These are phyloP conservation scores for Auriscalpium orientale DNA, from an alignment of 768 basidiomycete genomes.

Conservation along the genomic window DNA sequence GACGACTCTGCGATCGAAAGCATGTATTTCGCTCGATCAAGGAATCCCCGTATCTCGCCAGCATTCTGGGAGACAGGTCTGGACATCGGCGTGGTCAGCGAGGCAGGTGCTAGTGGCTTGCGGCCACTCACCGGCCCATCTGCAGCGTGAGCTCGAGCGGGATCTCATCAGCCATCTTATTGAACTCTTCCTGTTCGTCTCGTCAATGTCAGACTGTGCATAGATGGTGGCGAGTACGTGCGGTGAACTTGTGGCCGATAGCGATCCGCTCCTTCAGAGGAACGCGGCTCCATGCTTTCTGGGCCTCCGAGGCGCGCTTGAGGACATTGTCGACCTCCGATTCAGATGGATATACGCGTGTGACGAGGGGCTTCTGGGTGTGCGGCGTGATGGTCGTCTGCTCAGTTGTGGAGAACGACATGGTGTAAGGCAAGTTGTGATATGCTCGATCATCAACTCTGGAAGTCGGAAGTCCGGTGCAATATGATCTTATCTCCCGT, in stretches of 20 bases:
- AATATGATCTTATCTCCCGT: background rate
- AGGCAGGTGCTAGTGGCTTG: background rate
- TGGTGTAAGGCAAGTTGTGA: background rate
- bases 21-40: conserved; percentile 81
- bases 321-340: conserved; percentile 57
- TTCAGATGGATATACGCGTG: conserved; percentile 54
- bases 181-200: conserved; percentile 38
- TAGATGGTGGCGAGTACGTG: conserved; percentile 30
- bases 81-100: background rate
- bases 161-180: conserved; percentile 49
- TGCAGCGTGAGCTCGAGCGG: conserved; percentile 74
- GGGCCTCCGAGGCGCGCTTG: conserved; percentile 50
- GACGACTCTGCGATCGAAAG: conserved; percentile 71
- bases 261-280: conserved; percentile 57
- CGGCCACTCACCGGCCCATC: conserved; percentile 74
- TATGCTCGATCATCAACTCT: background rate
- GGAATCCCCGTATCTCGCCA: conserved; percentile 74
- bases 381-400: conserved; percentile 87
- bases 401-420: conserved; percentile 8
- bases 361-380: conserved; percentile 61
- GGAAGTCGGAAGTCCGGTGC: background rate
- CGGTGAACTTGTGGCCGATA: conserved; percentile 66
- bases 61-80: conserved; percentile 75
- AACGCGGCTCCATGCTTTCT: conserved; percentile 63
- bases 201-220: background rate